phyloP scores from a whole-genome alignment of 2,329 filamentous ascomycete genomes.

The Cadophora sp. region DNA sequence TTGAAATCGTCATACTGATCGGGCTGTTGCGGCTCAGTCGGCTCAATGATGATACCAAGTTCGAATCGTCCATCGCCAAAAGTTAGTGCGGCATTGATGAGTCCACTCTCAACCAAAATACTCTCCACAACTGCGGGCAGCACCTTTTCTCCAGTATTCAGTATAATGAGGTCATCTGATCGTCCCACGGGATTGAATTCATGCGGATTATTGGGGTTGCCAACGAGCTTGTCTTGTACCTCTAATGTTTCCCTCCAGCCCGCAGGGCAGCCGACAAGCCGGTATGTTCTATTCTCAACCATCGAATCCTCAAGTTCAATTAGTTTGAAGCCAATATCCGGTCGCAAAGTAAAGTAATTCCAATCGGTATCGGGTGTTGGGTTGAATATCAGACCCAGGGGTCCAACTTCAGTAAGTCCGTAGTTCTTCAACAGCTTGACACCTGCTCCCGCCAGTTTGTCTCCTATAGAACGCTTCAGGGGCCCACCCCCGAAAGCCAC shows the following conservation, averaged over 20 bases:
- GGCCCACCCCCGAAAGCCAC: slow-evolving; percentile 2
- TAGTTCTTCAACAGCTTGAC: slow-evolving; percentile 3
- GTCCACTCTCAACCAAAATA: background rate
- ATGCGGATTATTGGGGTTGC: slow-evolving; percentile 3
- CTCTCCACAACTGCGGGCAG: background rate
- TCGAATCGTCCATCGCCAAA: slow-evolving; percentile 1
- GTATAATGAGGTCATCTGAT: background rate
- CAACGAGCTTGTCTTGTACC: background rate
- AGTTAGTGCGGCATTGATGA: background rate
- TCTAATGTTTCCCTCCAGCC: slow-evolving; percentile 1
- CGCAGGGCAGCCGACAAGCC: background rate
- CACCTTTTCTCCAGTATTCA: slow-evolving; percentile 2
- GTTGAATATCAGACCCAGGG: background rate
- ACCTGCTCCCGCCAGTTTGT: background rate
- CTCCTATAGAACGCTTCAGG: slow-evolving; percentile 1
- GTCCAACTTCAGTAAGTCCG: background rate
- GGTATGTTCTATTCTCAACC: slow-evolving; percentile 1
- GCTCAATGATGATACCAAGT: slow-evolving; percentile 1
- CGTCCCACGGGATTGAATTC: slow-evolving; percentile 3
- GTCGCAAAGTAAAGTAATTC: slow-evolving; percentile 1
- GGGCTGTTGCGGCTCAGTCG: background rate
- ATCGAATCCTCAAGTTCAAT: background rate
- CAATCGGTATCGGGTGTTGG: slow-evolving; percentile 1
- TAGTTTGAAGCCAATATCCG: slow-evolving; percentile 3
- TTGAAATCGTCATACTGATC: slow-evolving; percentile 3